Percentiles rank a stretch among this genome's conserved stretches.
These are phyloP conservation scores for Aspergillus kassunensis DNA, from an alignment of 495 filamentous ascomycete species.

Conservation along the genomic window DNA sequence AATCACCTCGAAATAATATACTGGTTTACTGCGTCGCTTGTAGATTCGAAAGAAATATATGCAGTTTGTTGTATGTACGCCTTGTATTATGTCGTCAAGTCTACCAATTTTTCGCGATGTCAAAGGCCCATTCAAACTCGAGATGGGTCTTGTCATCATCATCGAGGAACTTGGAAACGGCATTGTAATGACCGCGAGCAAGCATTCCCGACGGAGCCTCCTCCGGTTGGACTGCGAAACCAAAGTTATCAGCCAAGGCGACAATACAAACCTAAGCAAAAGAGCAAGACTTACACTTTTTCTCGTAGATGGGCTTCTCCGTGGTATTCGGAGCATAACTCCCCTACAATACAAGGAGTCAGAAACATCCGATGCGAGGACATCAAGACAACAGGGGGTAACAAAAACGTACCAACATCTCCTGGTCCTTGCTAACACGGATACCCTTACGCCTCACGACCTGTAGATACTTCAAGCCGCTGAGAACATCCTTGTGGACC, in stretches of 20 bases:
- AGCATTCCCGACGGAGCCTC: constrained; percentile 89
- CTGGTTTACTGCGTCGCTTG: no score
- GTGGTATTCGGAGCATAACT: constrained; percentile 88
- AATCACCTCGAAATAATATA: no score
- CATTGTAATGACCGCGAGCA: constrained; percentile 80
- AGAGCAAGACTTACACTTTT: constrained; percentile 68
- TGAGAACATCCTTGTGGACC: constrained; percentile 92
- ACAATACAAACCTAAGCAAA: neutral
- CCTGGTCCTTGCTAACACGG: constrained; percentile 79
- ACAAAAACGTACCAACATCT: constrained; percentile 79
- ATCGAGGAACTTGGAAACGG: constrained; percentile 81
- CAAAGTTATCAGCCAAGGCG: neutral
- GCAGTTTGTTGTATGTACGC: constrained; percentile 19
- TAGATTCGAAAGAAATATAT: constrained; percentile 14
- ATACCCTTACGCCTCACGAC: constrained; percentile 83
- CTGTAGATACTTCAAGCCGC: constrained; percentile 92
- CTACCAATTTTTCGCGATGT: constrained; percentile 90
- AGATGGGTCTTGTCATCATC: constrained; percentile 86
- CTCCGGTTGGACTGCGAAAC: constrained; percentile 70
- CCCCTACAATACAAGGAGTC: constrained; percentile 49
- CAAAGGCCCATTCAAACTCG: constrained; percentile 88
- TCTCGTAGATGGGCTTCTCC: constrained; percentile 76
- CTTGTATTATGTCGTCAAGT: constrained; percentile 5
- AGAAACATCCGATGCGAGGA: neutral
- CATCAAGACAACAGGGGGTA: neutral